Percentiles rank a stretch among this genome's conserved stretches.
Evolutionary conservation across 2,329 filamentous ascomycete species (phyloP).

Genomic region (Arthrobotrys iridis): DNA sequence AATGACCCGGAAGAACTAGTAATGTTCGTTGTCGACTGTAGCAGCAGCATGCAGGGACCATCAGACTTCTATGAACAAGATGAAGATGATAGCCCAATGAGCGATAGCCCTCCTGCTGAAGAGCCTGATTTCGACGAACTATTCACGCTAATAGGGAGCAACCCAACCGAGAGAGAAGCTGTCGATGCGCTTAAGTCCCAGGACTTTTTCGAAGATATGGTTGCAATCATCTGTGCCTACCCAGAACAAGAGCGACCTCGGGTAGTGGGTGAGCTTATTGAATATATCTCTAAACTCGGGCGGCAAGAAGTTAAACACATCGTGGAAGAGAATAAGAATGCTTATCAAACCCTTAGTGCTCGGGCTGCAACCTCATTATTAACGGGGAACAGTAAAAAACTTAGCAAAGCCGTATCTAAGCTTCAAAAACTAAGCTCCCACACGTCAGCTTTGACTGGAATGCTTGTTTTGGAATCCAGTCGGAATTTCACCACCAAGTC

Average conservation of each 20-base stretch:
- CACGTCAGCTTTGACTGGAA: not conserved
- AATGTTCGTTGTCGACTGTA: conserved; percentile 17
- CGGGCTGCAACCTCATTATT: not conserved
- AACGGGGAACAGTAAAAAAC: not conserved
- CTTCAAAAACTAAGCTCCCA: not conserved
- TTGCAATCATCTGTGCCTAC: not conserved
- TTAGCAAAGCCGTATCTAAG: not conserved
- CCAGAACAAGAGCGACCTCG: not conserved
- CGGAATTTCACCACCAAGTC: not conserved
- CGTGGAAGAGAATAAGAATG: not conserved
- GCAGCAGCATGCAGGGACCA: not conserved
- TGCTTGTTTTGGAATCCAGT: not conserved
- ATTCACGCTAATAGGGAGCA: not conserved
- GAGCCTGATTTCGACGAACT: not conserved
- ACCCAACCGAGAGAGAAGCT: not conserved
- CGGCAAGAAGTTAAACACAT: not conserved
- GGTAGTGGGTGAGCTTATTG: not conserved
- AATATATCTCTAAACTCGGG: not conserved
- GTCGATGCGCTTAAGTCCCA: not conserved
- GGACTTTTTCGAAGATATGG: not conserved
- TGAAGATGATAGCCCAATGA: not conserved
- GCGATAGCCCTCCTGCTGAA: not conserved
- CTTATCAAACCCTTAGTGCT: not conserved
- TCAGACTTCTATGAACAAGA: conserved; percentile 8
- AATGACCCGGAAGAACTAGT: conserved; percentile 4